phyloP scores from a whole-genome alignment of 2,329 filamentous ascomycete genomes.

The Pestalotiopsis sp. region DNA sequence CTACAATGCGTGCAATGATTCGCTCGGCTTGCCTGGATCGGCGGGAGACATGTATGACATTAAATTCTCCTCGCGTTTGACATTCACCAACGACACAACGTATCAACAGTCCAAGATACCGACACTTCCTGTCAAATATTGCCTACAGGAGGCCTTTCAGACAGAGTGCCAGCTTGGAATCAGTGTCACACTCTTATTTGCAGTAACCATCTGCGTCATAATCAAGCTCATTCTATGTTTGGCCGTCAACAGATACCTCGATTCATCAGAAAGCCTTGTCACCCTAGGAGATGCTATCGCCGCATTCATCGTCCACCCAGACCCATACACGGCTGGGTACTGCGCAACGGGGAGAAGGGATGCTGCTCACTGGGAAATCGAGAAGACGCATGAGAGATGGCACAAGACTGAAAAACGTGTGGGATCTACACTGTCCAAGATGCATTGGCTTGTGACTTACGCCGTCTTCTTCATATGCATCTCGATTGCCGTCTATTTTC shows the following conservation, averaged over 20 bases:
- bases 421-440: slow-evolving; percentile 13
- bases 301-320: slow-evolving; percentile 50
- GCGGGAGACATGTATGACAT: background rate
- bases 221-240: background rate
- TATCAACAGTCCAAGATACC: background rate
- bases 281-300: slow-evolving; percentile 54
- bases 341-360: slow-evolving; percentile 18
- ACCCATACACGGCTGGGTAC: slow-evolving; percentile 39
- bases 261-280: slow-evolving; percentile 33
- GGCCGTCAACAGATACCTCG: slow-evolving; percentile 40
- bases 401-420: background rate
- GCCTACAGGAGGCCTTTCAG: slow-evolving; percentile 21
- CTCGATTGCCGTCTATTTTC: background rate
- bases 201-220: slow-evolving; percentile 16
- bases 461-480: background rate
- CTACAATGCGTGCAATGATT: background rate
- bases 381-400: slow-evolving; percentile 7
- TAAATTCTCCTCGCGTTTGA: background rate
- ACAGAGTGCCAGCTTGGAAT: slow-evolving; percentile 21
- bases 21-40: background rate
- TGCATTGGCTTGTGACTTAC: background rate
- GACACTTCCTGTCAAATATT: slow-evolving; percentile 19
- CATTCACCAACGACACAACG: background rate
- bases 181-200: slow-evolving; percentile 21
- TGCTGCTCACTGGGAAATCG: slow-evolving; percentile 9